Base-by-base conservation (phyloP, 1,139 yeast species). In the Geotrichum histeridarum region DNA sequence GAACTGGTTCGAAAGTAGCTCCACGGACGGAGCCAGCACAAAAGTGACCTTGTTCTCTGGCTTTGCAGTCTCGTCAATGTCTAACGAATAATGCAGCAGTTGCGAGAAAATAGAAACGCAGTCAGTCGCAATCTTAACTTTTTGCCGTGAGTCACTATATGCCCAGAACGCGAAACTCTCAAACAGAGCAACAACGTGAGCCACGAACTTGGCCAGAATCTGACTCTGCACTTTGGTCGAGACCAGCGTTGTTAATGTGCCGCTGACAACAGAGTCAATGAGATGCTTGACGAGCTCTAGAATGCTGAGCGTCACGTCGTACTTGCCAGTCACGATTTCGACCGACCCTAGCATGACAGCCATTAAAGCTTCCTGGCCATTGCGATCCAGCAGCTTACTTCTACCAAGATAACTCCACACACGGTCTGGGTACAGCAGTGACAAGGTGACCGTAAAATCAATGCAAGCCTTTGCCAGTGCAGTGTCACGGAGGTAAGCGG, bases 351-450 rank as follows among this genome's bases (percentile, higher is more conserved):
- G 74, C 8, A 88, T 75, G 0, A 78, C 76, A 0, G 82, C 70
- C 0, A 84, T 81, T 51, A 82, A 71, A 0, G 94, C 93, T 51
- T 87, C 89, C 60, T 80, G 82, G 0, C 90, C 89, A 57, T 80
- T 78, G 51, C 77, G 77, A 14, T 85, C 82, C 2, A 88, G 72
- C 31, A 89, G 71, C 18, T 82, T 78, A 1, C 95, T 84, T 54
- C 82, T 80, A 15, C 83, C 78, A 15, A 90, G 69, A 63, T 83
- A 86, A 0, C 90, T 79, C 96, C 96, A 90, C 1, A 90, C 85
- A 58, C 90, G 73, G 59, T 79, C 77, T 0, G 95, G 80, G 47
- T 77, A 77, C 7, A 80, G 71, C 41, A 73, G 73, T 41, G 75
- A 72, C 52, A 81, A 73, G 1, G 77, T 72, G 2, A 77, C 70